A percentile compares a stretch with the other conserved stretches of the same genome.
Evolutionary conservation across 306 rosid genomes (phyloP).

Genomic region (Spatholobus suberectus): DNA sequence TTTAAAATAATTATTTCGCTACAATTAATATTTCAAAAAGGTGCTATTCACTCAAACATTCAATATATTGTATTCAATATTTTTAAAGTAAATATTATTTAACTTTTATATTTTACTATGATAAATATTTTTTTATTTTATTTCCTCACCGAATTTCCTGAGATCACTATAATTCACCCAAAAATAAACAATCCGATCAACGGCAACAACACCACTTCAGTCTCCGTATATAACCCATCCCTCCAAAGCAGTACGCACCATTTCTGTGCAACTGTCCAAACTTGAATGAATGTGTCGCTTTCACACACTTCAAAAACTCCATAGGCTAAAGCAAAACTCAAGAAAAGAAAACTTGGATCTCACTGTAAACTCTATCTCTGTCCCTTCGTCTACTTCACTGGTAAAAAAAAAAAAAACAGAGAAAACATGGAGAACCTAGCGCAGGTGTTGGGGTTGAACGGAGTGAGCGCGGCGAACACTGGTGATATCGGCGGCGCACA

Average conservation of each 20-base stretch:
- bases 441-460: neutral
- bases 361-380: neutral
- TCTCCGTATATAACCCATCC: neutral
- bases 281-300: neutral
- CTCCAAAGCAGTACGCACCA: neutral
- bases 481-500: constrained; percentile 40
- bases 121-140: neutral
- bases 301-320: neutral
- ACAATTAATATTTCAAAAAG: too few species aligned
- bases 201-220: neutral
- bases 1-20: too few species aligned
- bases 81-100: neutral
- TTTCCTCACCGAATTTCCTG: neutral
- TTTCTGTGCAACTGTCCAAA: neutral
- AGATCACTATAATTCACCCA: neutral
- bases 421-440: constrained; percentile 7
- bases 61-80: too few species aligned
- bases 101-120: neutral
- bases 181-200: neutral
- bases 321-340: neutral
- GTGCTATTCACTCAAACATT: too few species aligned
- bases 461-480: neutral
- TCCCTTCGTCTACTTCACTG: neutral
- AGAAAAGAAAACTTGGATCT: neutral
- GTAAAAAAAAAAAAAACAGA: neutral